A percentile compares a stretch with the other conserved stretches of the same genome.
Conservation (phyloP, 2,329 filamentous ascomycete genomes). For the Emergomyces africanus region DNA sequence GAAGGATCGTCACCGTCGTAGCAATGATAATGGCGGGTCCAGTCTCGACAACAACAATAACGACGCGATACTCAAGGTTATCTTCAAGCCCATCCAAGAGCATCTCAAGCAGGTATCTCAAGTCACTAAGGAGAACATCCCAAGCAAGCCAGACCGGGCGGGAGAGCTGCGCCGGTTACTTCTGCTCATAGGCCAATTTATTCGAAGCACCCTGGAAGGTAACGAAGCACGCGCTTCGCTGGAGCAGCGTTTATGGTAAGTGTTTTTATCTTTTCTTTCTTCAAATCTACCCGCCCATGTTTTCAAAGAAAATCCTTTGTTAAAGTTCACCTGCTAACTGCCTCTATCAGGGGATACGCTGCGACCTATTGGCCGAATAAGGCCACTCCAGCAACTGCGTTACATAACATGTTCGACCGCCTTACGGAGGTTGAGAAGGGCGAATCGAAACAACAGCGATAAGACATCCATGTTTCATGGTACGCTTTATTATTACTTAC, state of each 20-base stretch:
- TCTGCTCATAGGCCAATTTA: conserved; percentile 35
- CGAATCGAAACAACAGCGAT: conserved; percentile 1
- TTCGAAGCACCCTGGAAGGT: conserved; percentile 27
- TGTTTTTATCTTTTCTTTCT: conserved; percentile 6
- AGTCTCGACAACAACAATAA: conserved; percentile 24
- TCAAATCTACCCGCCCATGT: not conserved
- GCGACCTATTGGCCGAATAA: conserved; percentile 37
- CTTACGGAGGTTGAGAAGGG: conserved; percentile 7
- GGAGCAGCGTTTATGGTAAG: conserved; percentile 34
- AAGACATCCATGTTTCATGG: not conserved
- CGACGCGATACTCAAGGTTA: conserved; percentile 24
- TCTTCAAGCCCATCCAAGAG: conserved; percentile 36
- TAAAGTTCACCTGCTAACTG: not conserved
- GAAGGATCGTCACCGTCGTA: conserved; percentile 13
- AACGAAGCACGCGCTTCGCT: conserved; percentile 28
- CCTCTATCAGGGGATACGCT: conserved; percentile 29
- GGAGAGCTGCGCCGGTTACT: conserved; percentile 31
- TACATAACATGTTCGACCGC: conserved; percentile 11
- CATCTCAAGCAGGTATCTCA: conserved; percentile 31
- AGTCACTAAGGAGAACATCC: conserved; percentile 34
- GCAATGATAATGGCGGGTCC: conserved; percentile 11
- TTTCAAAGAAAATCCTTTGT: not conserved
- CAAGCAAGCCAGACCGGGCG: conserved; percentile 32
- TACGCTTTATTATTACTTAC: not conserved
- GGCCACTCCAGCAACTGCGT: conserved; percentile 13